These are phyloP conservation scores for Bruguiera parviflora DNA, from an alignment of 345 rosid genomes.

Conservation along the genomic window DNA sequence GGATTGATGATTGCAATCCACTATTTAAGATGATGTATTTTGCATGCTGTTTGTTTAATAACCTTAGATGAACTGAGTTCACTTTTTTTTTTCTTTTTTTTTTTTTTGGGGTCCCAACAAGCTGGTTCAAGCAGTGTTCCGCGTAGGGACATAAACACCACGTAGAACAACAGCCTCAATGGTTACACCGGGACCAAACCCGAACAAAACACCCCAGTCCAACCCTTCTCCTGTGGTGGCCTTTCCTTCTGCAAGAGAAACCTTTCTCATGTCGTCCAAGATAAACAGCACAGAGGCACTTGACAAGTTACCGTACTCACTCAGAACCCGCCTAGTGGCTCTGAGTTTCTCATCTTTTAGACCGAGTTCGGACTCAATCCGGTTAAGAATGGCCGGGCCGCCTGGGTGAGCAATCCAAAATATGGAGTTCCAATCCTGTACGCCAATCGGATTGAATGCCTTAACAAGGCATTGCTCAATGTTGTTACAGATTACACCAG, in stretches of 20 bases:
- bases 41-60: neutral
- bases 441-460: slow-evolving; percentile 19
- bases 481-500: slow-evolving; percentile 16
- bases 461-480: slow-evolving; percentile 19
- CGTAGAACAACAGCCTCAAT: slow-evolving; percentile 19
- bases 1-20: no score
- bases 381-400: slow-evolving; percentile 21
- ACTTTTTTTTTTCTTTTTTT: neutral
- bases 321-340: slow-evolving; percentile 5
- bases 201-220: slow-evolving; percentile 22
- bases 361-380: slow-evolving; percentile 8
- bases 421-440: slow-evolving; percentile 19
- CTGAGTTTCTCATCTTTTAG: slow-evolving; percentile 17
- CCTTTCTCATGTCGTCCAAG: slow-evolving; percentile 20
- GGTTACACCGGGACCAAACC: slow-evolving; percentile 20
- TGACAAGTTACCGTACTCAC: slow-evolving; percentile 21
- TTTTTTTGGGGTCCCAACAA: neutral
- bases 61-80: neutral
- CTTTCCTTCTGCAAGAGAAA: slow-evolving; percentile 11
- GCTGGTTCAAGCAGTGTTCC: neutral
- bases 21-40: no score
- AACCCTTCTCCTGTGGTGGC: slow-evolving; percentile 22
- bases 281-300: slow-evolving; percentile 24
- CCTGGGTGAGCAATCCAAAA: slow-evolving; percentile 25
- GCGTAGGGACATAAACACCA: neutral